Base-by-base conservation (phyloP, 2,329 filamentous ascomycete genomes). In the Xylariales sp. region DNA sequence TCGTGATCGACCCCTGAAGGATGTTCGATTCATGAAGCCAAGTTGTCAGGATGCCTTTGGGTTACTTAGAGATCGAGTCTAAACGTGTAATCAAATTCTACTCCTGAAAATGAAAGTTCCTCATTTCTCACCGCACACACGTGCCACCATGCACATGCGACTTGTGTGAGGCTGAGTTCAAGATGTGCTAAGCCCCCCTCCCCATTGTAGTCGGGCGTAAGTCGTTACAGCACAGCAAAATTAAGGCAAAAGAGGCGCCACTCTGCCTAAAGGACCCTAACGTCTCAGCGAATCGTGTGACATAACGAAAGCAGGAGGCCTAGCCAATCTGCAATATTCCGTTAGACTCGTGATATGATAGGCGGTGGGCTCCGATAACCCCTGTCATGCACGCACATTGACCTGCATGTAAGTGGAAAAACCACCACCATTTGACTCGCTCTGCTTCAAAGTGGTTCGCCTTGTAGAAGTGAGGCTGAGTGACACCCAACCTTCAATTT, bases 221-320 rank as follows among this genome's bases (percentile, higher is more conserved):
- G 18, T 21, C 14, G 5, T 22, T 19, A 42, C n/a, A 29, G 22
- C 18, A 25, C 21, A 28, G 22, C 39, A 36, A 42, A 28, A n/a
- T 20, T 42, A 35, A 42, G 31, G 39, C 39, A 42, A 22, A 34
- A 22, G 15, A 20, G 39, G 12, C 39, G 39, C 15, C 7, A 20
- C 15, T 15, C 14, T 12, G 21, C 20, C 29, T 15, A 14, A 14
- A 14, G 22, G 12, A 28, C 38, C 20, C 22, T 31, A 27, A 22
- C 25, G 7, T 20, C 22, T n/a, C 24, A n/a, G 31, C 39, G 39
- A 42, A 42, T 42, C 2, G 31, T 4, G 19, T 32, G 11, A 10
- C 15, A 7, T 8, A 7, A 9, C 38, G n/a, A 12, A 7, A 31
- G n/a, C 11, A n/a, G 38, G 15, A 11, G 11, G 11, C 3, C 9